These are phyloP conservation scores for Serendipita vermifera DNA, from an alignment of 768 basidiomycete genomes.

Conservation along the genomic window DNA sequence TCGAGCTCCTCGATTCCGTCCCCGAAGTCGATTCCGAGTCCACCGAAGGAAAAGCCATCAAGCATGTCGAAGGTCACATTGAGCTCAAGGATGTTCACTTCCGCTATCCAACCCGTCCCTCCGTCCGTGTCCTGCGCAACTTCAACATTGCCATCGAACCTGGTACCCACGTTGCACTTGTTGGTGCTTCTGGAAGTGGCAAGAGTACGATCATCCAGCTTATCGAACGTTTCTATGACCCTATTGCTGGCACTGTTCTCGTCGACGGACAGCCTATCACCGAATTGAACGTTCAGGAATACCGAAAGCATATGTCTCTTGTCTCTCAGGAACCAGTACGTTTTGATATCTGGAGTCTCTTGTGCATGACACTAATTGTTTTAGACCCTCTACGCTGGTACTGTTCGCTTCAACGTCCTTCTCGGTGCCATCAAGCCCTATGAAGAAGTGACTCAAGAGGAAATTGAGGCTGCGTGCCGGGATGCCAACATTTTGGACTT, in stretches of 20 bases:
- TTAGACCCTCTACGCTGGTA: slow-evolving; percentile 27
- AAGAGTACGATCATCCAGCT: slow-evolving; percentile 20
- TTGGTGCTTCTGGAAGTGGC: slow-evolving; percentile 19
- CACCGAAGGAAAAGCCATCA: slow-evolving; percentile 23
- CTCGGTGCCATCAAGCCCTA: slow-evolving; percentile 24
- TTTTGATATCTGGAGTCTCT: not conserved
- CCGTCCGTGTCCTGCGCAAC: slow-evolving; percentile 22
- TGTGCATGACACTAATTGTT: not conserved
- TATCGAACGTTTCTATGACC: slow-evolving; percentile 22
- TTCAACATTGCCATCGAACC: slow-evolving; percentile 16
- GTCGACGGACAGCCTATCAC: slow-evolving; percentile 25
- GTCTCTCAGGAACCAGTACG: slow-evolving; percentile 30
- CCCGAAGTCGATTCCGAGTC: slow-evolving; percentile 27
- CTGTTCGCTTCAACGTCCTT: slow-evolving; percentile 30
- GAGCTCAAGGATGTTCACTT: slow-evolving; percentile 26
- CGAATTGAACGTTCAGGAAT: slow-evolving; percentile 28
- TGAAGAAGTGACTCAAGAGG: slow-evolving; percentile 30
- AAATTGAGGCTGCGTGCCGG: slow-evolving; percentile 27
- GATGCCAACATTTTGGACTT: slow-evolving; percentile 26
- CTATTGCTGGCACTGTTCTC: slow-evolving; percentile 16
- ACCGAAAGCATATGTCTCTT: slow-evolving; percentile 28
- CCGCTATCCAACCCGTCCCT: slow-evolving; percentile 26
- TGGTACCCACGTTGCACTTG: slow-evolving; percentile 21
- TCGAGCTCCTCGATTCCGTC: slow-evolving; percentile 25
- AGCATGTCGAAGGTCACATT: slow-evolving; percentile 25